Base-by-base conservation (phyloP, 805 yeast genomes). In the Suhomyces sp. region DNA sequence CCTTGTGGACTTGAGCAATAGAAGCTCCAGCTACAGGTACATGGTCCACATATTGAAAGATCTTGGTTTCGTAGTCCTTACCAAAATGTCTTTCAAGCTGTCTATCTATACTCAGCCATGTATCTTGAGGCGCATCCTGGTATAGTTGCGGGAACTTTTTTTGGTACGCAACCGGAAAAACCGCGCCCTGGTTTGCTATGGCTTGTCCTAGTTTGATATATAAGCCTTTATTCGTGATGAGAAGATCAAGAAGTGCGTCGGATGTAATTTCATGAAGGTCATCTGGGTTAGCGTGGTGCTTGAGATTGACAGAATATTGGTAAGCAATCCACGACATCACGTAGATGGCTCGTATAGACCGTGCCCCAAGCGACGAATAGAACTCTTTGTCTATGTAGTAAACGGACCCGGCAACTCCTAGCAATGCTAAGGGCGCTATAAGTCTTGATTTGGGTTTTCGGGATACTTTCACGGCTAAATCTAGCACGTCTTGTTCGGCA, bases 121-220 rank as follows among this genome's bases (percentile, higher is more conserved):
- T 50, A 59, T 83, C 87, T 7, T 64, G 63, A 0, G 91, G 89
- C 1, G 93, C 94, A 46, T 76, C 73, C 62, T 87, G 94, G 59
- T 85, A 87, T 46, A 87, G 67, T 52, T 70, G 66, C 12, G 76
- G 71, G 61, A 87, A 84, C 59, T 79, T 77, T 40, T 72, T 76
- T 57, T 83, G 89, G 66, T 73, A 86, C 19, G 82, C 85, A 33
- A 72, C 65, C 2, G 96, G 96, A 56, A 87, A 80, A 60, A 85
- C 73, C 24, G 78, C 68, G 0, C 89, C 84, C 63, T 88, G 94
- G 60, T 87, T 82, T 2, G 94, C 93, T 44, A 87, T 77, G 48
- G 88, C 85, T 73, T 87, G 94, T 21, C 94, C 96, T 58, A 86
- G 66, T 64, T 87, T 87, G 64, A 88, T 84, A 62, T 86, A 88